Evolutionary conservation across 306 rosid species (phyloP), one percentile per base, ranked within the genome.

Genomic region (Quercus berberidifolia): DNA sequence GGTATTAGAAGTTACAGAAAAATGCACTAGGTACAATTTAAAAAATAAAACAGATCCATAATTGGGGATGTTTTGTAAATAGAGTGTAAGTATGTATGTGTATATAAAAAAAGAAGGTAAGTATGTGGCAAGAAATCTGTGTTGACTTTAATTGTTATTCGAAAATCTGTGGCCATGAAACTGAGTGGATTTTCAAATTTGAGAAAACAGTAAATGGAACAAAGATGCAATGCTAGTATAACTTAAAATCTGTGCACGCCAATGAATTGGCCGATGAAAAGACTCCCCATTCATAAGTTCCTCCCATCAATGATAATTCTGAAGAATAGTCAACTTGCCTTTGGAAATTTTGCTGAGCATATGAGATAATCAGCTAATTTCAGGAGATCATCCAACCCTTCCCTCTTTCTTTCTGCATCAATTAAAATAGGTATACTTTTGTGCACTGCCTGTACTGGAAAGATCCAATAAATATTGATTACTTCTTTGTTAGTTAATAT

Each of bases 331-430:
- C 70, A 80, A 77, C 97, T 90, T 88, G 83, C 99, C 98, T 79
- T 84, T 4, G 99, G 99, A 83, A 95, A 91, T 71, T 78, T 87
- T n/a, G 83, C 80, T 18, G 98, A 90, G 87, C 98, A 95, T 69
- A 91, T 82, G 76, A 74, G 92, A 89, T 90, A 92, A 57, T 83
- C 91, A 73, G 98, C 92, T 76, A 91, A 86, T 69, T 76, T 75
- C 76, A 93, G 64, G 56, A 95, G 92, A 83, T 84, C 94, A 84
- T 91, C 92, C 88, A 93, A 84, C 64, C 97, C 98, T 87, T 91
- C 97, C 86, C 87, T 91, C 26, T 78, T 55, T 51, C 87, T 87
- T 86, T 95, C 99, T 75, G 96, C 94, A 33, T 93, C 99, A 73
- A 91, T 80, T 74, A 95, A 80, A 83, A 95, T 85, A 73, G 96